A percentile compares a stretch with the other conserved stretches of the same genome.
Conservation (phyloP, 495 filamentous ascomycete genomes). For the Aspergillus affinis region DNA sequence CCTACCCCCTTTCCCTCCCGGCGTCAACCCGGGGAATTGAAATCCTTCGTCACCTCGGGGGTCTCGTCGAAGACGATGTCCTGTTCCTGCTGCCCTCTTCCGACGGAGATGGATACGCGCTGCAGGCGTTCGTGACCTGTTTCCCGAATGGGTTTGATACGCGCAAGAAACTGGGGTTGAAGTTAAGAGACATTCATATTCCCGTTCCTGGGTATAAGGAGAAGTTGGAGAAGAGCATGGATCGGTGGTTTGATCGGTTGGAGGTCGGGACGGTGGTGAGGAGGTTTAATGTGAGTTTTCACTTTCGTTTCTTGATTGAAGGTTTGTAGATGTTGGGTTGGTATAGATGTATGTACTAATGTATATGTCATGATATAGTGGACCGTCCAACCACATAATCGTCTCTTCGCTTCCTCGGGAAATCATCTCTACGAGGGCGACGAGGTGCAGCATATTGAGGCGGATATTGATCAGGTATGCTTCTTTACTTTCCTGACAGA, state of each 20-base stretch:
- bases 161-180: constrained; percentile 56
- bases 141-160: constrained; percentile 70
- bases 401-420: constrained; percentile 15
- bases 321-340: constrained; percentile 9
- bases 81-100: constrained; percentile 58
- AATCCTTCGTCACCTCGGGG: no score
- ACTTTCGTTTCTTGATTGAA: neutral
- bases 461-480: constrained; percentile 14
- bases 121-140: constrained; percentile 66
- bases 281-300: constrained; percentile 49
- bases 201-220: constrained; percentile 64
- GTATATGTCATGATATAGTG: neutral
- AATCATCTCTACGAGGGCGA: constrained; percentile 25
- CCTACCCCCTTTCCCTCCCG: no score
- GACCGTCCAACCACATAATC: constrained; percentile 5
- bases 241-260: constrained; percentile 60
- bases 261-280: constrained; percentile 32
- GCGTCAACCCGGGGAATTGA: no score
- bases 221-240: constrained; percentile 70
- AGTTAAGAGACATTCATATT: constrained; percentile 64
- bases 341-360: no score
- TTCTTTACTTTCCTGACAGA: neutral
- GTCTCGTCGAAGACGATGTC: constrained; percentile 58
- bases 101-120: constrained; percentile 41
- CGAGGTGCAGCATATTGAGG: constrained; percentile 7